Conservation (phyloP, 2,329 filamentous ascomycete species). For the Plenodomus lindquistii region DNA sequence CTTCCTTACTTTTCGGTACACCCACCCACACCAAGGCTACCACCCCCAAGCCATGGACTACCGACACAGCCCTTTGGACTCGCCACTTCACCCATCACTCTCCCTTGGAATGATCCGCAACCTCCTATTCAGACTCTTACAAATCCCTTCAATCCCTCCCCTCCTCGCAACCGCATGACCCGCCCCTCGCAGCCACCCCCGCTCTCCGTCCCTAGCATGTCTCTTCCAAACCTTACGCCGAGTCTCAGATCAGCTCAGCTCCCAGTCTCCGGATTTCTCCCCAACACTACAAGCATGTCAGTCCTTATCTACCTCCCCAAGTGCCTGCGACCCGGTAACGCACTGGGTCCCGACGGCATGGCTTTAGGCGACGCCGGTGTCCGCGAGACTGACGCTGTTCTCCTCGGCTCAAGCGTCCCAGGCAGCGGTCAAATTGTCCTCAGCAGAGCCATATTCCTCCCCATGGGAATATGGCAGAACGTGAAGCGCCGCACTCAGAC, state of each 20-base stretch:
- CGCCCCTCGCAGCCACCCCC: constrained; percentile 17
- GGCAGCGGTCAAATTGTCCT: constrained; percentile 14
- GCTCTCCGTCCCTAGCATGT: constrained; percentile 2
- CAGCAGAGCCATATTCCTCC: constrained; percentile 30
- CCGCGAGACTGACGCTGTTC: constrained; percentile 31
- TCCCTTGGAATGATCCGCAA: neutral
- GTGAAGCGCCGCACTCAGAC: constrained; percentile 12
- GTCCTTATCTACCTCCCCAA: constrained; percentile 36
- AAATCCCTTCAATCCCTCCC: neutral
- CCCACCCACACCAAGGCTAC: neutral
- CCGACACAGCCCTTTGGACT: neutral
- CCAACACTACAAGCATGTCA: constrained; percentile 15
- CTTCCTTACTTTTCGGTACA: neutral
- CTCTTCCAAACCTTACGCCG: constrained; percentile 11
- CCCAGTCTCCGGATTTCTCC: constrained; percentile 15
- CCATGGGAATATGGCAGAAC: constrained; percentile 25
- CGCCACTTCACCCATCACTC: neutral
- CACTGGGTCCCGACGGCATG: constrained; percentile 7
- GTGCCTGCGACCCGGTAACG: constrained; percentile 19
- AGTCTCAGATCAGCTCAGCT: constrained; percentile 4
- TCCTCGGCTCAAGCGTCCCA: constrained; percentile 27
- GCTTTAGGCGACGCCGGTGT: constrained; percentile 6
- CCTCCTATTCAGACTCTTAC: neutral
- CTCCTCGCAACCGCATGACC: constrained; percentile 11
- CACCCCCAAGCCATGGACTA: neutral